Percentiles rank a stretch among this genome's conserved stretches.
phyloP scores from a whole-genome alignment of 495 filamentous ascomycete genomes.

The Achaetomiella virescens region DNA sequence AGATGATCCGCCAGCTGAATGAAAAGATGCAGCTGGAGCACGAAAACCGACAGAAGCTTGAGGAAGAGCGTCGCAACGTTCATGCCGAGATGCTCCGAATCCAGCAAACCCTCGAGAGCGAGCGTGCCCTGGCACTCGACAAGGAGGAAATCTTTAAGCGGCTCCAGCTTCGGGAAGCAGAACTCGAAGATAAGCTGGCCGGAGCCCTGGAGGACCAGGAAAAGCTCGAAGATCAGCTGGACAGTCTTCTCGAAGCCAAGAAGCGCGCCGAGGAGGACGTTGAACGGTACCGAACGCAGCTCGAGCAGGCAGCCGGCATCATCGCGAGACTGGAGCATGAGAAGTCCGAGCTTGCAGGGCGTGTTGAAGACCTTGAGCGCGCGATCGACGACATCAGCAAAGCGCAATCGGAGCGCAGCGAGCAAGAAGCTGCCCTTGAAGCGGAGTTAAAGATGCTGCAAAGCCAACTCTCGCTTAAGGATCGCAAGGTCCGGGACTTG shows the following conservation, averaged over 20 bases:
- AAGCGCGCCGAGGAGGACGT: conserved; percentile 83
- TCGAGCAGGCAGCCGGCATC: conserved; percentile 86
- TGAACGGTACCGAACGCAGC: conserved; percentile 66
- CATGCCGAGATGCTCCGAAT: conserved; percentile 82
- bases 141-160: conserved; percentile 98
- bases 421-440: conserved; percentile 63
- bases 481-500: conserved; percentile 82
- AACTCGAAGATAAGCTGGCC: conserved; percentile 84
- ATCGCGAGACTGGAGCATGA: conserved; percentile 79
- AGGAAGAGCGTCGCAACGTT: conserved; percentile 85
- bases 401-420: conserved; percentile 60
- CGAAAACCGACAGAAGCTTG: conserved; percentile 68
- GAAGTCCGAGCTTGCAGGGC: conserved; percentile 65
- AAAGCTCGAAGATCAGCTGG: conserved; percentile 84
- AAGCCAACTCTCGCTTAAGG: conserved; percentile 83
- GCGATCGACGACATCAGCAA: conserved; percentile 61
- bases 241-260: conserved; percentile 82
- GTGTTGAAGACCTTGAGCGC: conserved; percentile 58
- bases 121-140: conserved; percentile 87
- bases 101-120: conserved; percentile 89
- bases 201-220: conserved; percentile 96
- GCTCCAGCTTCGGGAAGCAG: conserved; percentile 79
- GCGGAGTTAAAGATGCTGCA: conserved; percentile 87
- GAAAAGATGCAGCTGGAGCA: conserved; percentile 73
- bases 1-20: conserved; percentile 81